Evolutionary conservation across 2,329 filamentous ascomycete genomes (phyloP).

Genomic region (Alternaria arbusti): DNA sequence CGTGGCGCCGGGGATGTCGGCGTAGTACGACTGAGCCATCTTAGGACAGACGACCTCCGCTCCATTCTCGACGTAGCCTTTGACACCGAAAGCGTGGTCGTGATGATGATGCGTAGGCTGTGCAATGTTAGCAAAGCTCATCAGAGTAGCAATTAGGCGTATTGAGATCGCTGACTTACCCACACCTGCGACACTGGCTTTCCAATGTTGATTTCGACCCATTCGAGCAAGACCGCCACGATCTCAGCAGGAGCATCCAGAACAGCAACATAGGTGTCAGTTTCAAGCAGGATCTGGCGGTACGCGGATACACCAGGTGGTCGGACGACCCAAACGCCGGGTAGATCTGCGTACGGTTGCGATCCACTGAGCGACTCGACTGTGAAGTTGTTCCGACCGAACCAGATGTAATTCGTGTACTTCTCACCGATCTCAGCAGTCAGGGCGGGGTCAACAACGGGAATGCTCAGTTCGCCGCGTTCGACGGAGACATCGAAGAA

Average conservation of each 20-base stretch:
- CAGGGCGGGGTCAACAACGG: neutral
- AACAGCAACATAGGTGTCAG: neutral
- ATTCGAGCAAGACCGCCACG: neutral
- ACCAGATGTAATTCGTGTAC: neutral
- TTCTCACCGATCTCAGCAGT: neutral
- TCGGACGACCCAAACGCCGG: neutral
- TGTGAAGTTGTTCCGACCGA: neutral
- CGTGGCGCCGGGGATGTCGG: neutral
- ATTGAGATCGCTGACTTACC: neutral
- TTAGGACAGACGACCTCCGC: neutral
- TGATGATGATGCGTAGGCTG: slow-evolving; percentile 1
- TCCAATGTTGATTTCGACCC: neutral
- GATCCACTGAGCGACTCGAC: neutral
- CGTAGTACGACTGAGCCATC: neutral
- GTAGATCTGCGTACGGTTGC: neutral
- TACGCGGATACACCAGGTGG: neutral
- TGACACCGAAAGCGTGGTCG: neutral
- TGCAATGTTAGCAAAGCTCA: neutral
- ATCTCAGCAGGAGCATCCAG: neutral
- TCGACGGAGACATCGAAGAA: neutral
- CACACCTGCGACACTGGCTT: slow-evolving; percentile 1
- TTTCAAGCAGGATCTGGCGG: neutral
- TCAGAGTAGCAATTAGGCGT: neutral
- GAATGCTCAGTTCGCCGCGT: neutral
- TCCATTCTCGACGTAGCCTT: neutral